Percentiles rank a stretch among this genome's conserved stretches.
phyloP scores from a whole-genome alignment of 495 filamentous ascomycete genomes.

The Chlorociboria aeruginascens region DNA sequence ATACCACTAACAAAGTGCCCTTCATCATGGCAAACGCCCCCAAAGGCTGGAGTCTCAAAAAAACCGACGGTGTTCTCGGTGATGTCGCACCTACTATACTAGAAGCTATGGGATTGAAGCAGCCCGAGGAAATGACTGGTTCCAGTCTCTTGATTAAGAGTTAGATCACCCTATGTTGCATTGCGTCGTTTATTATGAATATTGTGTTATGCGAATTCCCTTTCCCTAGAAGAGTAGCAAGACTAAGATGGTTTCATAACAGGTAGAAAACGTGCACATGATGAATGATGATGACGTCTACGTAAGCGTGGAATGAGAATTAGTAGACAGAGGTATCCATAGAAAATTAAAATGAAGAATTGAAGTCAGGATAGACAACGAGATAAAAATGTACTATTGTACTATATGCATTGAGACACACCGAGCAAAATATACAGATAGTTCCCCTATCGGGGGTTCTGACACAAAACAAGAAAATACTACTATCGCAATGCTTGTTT shows the following conservation, averaged over 20 bases:
- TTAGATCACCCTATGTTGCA: constrained; percentile 22
- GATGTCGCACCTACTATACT: constrained; percentile 93
- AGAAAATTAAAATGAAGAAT: neutral
- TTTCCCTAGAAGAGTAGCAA: neutral
- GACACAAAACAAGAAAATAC: too few species aligned
- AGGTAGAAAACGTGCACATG: constrained; percentile 17
- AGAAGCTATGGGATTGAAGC: constrained; percentile 76
- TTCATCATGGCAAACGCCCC: constrained; percentile 98
- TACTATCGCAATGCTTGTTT: too few species aligned
- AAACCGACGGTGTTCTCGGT: constrained; percentile 76
- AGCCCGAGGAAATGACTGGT: constrained; percentile 89
- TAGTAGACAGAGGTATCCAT: neutral
- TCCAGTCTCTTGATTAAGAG: constrained; percentile 68
- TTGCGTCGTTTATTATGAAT: too few species aligned
- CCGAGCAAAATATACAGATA: too few species aligned
- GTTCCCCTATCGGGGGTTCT: too few species aligned
- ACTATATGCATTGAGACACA: too few species aligned
- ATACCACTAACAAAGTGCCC: constrained; percentile 94
- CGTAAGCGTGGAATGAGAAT: too few species aligned
- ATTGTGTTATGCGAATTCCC: too few species aligned
- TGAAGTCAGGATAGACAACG: too few species aligned
- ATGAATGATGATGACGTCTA: neutral
- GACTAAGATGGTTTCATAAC: constrained; percentile 3
- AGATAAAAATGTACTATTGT: too few species aligned
- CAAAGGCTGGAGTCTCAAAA: constrained; percentile 75